Conservation (phyloP, 805 yeast species). For the Kuraishia piskuri region DNA sequence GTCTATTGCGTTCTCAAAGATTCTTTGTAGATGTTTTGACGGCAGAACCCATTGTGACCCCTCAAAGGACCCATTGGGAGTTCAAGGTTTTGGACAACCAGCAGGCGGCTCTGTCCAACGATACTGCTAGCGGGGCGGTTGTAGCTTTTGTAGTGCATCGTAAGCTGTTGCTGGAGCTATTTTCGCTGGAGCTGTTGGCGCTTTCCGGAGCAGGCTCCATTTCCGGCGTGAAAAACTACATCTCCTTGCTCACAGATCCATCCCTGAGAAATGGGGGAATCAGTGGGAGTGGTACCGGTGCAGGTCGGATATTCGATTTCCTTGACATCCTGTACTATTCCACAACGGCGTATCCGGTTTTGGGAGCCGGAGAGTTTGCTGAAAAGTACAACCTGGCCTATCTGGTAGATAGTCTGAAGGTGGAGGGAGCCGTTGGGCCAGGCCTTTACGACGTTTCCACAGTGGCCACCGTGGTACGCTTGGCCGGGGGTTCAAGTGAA, state of each 20-base stretch:
- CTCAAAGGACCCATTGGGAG: conserved; percentile 44
- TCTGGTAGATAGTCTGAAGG: conserved; percentile 30
- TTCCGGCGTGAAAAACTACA: conserved; percentile 42
- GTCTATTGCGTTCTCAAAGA: conserved; percentile 40
- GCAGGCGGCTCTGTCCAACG: conserved; percentile 26
- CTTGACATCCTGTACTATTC: conserved; percentile 39
- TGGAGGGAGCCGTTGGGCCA: conserved; percentile 8
- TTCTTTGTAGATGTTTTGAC: conserved; percentile 44
- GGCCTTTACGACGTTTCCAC: conserved; percentile 33
- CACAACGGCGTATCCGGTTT: conserved; percentile 4
- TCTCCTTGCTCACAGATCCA: conserved; percentile 39
- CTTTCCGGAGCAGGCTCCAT: conserved; percentile 36
- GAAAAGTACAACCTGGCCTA: conserved; percentile 28
- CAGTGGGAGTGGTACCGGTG: conserved; percentile 41
- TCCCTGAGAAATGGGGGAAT: conserved; percentile 10
- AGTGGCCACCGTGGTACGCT: conserved; percentile 21
- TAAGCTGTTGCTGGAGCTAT: conserved; percentile 49
- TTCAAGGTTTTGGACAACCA: conserved; percentile 31
- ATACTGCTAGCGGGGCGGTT: conserved; percentile 40
- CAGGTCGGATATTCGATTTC: conserved; percentile 60
- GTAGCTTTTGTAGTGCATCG: conserved; percentile 55
- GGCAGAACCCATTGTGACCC: conserved; percentile 46
- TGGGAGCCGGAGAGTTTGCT: conserved; percentile 25
- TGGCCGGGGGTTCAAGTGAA: conserved; percentile 2
- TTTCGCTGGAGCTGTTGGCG: conserved; percentile 67